Percentiles rank a stretch among this genome's conserved stretches.
Conservation (phyloP, 2,329 filamentous ascomycete species). For the Thelonectria olida region DNA sequence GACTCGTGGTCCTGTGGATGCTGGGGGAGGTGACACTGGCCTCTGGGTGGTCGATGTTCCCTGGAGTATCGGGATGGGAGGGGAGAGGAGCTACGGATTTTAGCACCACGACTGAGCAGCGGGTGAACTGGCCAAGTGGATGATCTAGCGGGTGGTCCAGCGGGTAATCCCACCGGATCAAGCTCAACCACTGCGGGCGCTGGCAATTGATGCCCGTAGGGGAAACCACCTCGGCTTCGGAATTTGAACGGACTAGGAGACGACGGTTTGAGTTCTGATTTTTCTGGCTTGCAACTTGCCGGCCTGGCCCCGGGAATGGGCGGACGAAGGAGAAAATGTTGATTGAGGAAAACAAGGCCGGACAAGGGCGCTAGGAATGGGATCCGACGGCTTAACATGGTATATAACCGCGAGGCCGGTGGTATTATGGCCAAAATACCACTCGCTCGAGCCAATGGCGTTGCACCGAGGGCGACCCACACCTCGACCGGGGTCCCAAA, state of each 20-base stretch:
- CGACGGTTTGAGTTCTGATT: not conserved
- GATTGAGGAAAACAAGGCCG: not conserved
- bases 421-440: no score
- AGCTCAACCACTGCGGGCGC: constrained; percentile 18
- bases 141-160: constrained; percentile 28
- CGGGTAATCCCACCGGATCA: constrained; percentile 17
- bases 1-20: not conserved
- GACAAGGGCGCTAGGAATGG: constrained; percentile 16
- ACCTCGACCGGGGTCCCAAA: no score
- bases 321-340: not conserved
- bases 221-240: constrained; percentile 10
- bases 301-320: not conserved
- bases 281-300: no score
- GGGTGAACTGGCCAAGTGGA: constrained; percentile 30
- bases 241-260: constrained; percentile 4
- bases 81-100: constrained; percentile 21
- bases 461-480: no score
- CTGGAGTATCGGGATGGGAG: not conserved
- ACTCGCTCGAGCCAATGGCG: no score
- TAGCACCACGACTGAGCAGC: constrained; percentile 34
- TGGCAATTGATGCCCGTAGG: constrained; percentile 10
- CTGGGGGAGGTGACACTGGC: constrained; percentile 12
- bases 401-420: no score
- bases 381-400: not conserved
- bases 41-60: constrained; percentile 1